Base-by-base conservation (phyloP, 1,284 basidiomycete genomes). In the Apiotrichum sp. region DNA sequence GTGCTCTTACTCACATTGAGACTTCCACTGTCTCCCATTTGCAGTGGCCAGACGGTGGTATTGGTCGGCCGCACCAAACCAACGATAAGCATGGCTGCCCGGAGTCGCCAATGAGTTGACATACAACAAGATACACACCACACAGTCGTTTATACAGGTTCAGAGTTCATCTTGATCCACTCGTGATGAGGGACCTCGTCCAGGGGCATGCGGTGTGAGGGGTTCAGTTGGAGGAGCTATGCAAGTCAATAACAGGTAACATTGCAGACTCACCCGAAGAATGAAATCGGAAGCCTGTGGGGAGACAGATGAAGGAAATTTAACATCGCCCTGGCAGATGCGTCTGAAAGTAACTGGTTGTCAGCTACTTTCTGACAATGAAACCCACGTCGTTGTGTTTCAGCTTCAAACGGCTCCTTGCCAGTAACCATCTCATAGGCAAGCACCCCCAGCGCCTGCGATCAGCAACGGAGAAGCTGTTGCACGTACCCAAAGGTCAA, bases 341-440 rank as follows among this genome's bases (percentile, higher is more conserved):
- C 70, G 47, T 34, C 61, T 52, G 46, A 72, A 69, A 1, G 68
- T 65, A 36, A 65, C 72, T 74, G 56, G 11, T 22, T 22, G 22
- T 22, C 22, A 22, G 22, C 22, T 22, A 22, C 22, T 22, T 22
- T 22, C 22, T 22, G 22, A 22, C 22, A 22, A 22, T 22, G 22
- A 22, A 22, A 22, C 22, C 22, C 22, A 22, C 22, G 22, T 22
- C 22, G 22, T 22, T 22, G 22, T 22, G 22, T 22, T 22, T 68
- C 67, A 1, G 68, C 90, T 63, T 93, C 93, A 62, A 98, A 98
- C 0, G 95, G 95, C 13, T 95, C 92, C 16, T 83, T 83, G 1
- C 95, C 95, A 56, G 86, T 84, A 47, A 96, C 77, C 70, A 98
- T 95, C 74, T 98, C 95, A 73, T 91, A 98, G 1, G 88, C 89